These are phyloP conservation scores for Passalora sequoiae DNA, from an alignment of 2,329 filamentous ascomycete species.

Conservation along the genomic window DNA sequence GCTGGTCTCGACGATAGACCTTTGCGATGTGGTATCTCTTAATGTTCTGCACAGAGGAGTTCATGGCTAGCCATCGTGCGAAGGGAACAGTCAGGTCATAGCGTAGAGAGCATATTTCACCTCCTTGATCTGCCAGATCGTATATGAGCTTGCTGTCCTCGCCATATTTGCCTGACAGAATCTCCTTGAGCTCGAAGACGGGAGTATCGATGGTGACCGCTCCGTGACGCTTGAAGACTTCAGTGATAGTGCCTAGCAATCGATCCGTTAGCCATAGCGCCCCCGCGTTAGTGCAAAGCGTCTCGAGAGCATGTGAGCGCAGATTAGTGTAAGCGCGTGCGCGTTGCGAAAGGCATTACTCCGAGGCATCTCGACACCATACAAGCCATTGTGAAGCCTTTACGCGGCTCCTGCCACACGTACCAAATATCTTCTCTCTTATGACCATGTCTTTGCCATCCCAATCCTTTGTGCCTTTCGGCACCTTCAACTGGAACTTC, in stretches of 20 bases:
- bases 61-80: conserved; percentile 90
- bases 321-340: no score
- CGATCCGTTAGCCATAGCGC: no score
- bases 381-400: no score
- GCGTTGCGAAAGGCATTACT: no score
- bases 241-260: conserved; percentile 65
- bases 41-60: conserved; percentile 72
- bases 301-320: no score
- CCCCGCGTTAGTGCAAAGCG: no score
- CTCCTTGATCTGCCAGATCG: conserved; percentile 80
- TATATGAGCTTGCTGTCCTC: conserved; percentile 92
- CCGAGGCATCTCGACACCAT: no score
- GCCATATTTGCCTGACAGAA: conserved; percentile 83
- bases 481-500: conserved; percentile 69
- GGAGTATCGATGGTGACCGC: conserved; percentile 73
- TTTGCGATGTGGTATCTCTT: conserved; percentile 96
- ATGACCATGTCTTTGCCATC: conserved; percentile 72
- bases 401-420: no score
- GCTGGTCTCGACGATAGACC: conserved; percentile 77
- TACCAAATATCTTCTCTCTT: conserved; percentile 74
- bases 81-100: conserved; percentile 89
- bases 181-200: conserved; percentile 82
- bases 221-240: conserved; percentile 79
- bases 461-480: conserved; percentile 89
- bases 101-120: conserved; percentile 75